Percentiles rank a stretch among this genome's conserved stretches.
phyloP scores from a whole-genome alignment of 352 stramenopile species.

The Aphanomyces cochlioides region DNA sequence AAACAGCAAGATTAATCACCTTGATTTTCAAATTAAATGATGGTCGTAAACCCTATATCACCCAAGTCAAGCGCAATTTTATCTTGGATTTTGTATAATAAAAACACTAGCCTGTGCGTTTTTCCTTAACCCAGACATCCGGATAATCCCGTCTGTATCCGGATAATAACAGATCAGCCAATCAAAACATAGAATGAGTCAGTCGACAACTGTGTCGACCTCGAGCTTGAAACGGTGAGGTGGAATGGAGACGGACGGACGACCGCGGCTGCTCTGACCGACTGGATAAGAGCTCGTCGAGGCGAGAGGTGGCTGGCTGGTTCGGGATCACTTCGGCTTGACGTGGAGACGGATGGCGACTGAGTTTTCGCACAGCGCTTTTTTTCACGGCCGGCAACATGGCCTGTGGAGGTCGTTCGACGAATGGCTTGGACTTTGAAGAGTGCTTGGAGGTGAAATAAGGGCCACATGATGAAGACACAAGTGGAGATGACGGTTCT shows the following conservation, averaged over 20 bases:
- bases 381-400: too few species aligned
- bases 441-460: neutral
- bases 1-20: neutral
- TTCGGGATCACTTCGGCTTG: too few species aligned
- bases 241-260: neutral
- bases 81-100: neutral
- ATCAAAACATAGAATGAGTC: slow-evolving; percentile 1
- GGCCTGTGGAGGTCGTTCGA: too few species aligned
- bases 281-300: too few species aligned
- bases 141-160: neutral
- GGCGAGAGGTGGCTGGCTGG: too few species aligned
- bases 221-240: neutral
- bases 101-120: too few species aligned
- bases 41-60: neutral
- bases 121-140: neutral
- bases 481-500: neutral
- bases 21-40: neutral
- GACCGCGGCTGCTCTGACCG: neutral
- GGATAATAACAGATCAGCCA: neutral
- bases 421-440: neutral
- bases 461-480: neutral
- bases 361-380: too few species aligned
- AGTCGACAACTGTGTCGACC: neutral
- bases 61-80: too few species aligned
- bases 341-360: too few species aligned